phyloP scores from a whole-genome alignment of 2,329 filamentous ascomycete genomes.

The Botrytis paeoniae region DNA sequence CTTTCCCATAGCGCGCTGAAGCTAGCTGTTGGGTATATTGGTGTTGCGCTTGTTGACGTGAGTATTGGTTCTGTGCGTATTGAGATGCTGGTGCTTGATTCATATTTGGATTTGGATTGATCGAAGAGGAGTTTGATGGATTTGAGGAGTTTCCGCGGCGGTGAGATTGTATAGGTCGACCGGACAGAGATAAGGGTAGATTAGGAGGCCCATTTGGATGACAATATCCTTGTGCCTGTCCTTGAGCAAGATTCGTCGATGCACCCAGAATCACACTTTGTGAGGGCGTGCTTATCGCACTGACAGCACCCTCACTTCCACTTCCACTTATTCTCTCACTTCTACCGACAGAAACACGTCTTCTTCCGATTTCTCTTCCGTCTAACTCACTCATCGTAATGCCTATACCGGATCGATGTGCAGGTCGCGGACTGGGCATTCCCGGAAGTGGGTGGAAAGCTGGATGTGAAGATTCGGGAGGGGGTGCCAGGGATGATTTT shows the following conservation, averaged over 20 bases:
- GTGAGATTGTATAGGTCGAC: neutral
- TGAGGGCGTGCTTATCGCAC: neutral
- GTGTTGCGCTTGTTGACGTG: neutral
- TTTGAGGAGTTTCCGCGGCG: neutral
- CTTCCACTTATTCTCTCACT: neutral
- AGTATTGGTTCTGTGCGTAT: neutral
- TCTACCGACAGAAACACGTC: neutral
- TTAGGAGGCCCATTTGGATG: neutral
- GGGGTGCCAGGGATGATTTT: conserved; percentile 5
- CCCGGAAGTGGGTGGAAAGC: conserved; percentile 4
- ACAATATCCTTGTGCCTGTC: neutral
- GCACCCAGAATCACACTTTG: neutral
- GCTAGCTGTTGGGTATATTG: neutral
- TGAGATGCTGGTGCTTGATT: neutral
- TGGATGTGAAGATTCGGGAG: conserved; percentile 13
- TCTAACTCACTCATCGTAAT: conserved; percentile 16
- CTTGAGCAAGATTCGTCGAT: neutral
- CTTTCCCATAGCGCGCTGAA: neutral
- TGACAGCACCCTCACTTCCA: neutral
- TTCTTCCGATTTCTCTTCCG: neutral
- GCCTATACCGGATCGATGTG: neutral
- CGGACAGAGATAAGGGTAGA: neutral
- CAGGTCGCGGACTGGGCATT: neutral
- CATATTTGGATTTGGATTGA: neutral
- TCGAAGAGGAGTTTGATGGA: neutral